Base-by-base conservation (phyloP, 2,329 filamentous ascomycete genomes). In the Didymella sp. region DNA sequence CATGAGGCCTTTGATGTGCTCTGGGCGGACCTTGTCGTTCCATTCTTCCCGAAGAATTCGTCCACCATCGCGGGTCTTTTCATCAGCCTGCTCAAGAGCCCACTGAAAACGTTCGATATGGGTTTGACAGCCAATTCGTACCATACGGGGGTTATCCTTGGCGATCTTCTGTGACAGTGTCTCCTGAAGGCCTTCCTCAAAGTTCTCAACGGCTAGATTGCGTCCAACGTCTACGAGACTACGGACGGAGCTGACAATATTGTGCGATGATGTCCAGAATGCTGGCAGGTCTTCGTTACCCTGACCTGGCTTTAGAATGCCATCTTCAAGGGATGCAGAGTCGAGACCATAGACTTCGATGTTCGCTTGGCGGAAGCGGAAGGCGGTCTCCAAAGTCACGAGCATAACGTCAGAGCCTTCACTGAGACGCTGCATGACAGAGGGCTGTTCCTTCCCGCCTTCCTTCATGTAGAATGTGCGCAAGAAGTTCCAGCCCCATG, bases 361-460 rank as follows among this genome's bases (percentile, higher is more conserved):
- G 66, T 94, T 89, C 31, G 85, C 83, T 59, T 84, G 80, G 37
- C 95, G 88, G 74, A 96, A 97, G 1, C 84, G 81, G 66, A 85
- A 89, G 2, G 84, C 86, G 3, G 82, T 82, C 60, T 87, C 81
- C 31, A 91, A 80, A 0, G 87, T 84, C 6, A 85, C 83, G 38
- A 87, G 79, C 57, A 93, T 85, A 4, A 96, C 83, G 58, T 92
- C 88, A 63, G 90, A 87, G 33, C 91, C 92, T 77, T 98, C 91
- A 60, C 79, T 78, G 5, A 80, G 69, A 9, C 77, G 70, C 41
- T 76, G 73, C 67, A 82, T 71, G 42, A 84, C 74, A 12, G 77
- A 76, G 37, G 73, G 71, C 40, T 84, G 80, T 63, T 89, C 83
- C 42, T 85, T 80, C 30, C 83, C 81, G 47, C 87, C 86, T 53